Evolutionary conservation across 2,329 filamentous ascomycete species (phyloP).

Genomic region (Plenodomus tracheiphilus): DNA sequence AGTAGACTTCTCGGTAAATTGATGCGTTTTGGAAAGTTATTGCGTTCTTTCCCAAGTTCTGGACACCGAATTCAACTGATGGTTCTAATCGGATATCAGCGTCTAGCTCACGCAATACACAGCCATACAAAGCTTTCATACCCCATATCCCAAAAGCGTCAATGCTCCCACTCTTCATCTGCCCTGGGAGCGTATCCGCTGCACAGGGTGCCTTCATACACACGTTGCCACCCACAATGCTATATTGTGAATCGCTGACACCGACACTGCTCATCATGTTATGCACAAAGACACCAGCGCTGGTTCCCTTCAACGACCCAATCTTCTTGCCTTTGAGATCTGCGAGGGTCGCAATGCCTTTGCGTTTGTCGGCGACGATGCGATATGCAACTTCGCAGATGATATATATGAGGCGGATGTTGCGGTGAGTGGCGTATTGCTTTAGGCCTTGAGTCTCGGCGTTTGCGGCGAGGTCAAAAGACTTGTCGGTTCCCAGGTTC

Average conservation of each 20-base stretch:
- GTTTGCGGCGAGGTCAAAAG: constrained; percentile 31
- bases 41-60: constrained; percentile 19
- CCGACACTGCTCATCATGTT: constrained; percentile 24
- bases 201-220: constrained; percentile 30
- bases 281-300: constrained; percentile 23
- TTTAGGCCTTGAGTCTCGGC: constrained; percentile 34
- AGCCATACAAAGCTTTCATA: neutral
- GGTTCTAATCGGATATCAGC: constrained; percentile 7
- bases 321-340: constrained; percentile 33
- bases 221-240: constrained; percentile 15
- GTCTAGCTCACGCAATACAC: neutral
- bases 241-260: constrained; percentile 18
- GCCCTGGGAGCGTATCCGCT: constrained; percentile 16
- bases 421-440: constrained; percentile 25
- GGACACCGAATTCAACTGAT: constrained; percentile 23
- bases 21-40: constrained; percentile 25
- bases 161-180: constrained; percentile 15
- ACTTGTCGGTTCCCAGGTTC: constrained; percentile 20
- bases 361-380: constrained; percentile 24
- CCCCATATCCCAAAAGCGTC: constrained; percentile 34
- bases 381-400: constrained; percentile 33
- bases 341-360: constrained; percentile 16
- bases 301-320: constrained; percentile 19
- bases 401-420: constrained; percentile 33
- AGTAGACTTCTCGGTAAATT: constrained; percentile 31